A percentile compares a stretch with the other conserved stretches of the same genome.
Conservation (phyloP, 441 rosid genomes). For the Hypseocharis bilobata region DNA sequence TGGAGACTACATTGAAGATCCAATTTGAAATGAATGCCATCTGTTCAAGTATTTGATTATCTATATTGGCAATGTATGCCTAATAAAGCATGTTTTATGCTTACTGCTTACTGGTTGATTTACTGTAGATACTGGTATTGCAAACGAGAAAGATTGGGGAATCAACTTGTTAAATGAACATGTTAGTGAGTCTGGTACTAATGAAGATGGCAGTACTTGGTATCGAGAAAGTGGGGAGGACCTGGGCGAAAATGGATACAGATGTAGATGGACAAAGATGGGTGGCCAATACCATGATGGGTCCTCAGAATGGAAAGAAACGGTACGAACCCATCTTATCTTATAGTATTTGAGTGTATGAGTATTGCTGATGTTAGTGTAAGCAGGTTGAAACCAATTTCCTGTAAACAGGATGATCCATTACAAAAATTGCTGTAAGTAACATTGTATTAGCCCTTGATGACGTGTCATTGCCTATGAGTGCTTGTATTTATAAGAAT, state of each 20-base stretch:
- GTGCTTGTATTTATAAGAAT: not conserved
- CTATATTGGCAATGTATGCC: conserved; percentile 1
- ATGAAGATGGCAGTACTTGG: conserved; percentile 92
- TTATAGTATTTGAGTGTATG: conserved; percentile 13
- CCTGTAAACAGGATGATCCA: not conserved
- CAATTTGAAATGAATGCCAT: not conserved
- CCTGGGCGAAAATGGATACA: conserved; percentile 67
- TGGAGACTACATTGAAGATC: not conserved
- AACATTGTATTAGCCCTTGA: not conserved
- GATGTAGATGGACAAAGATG: conserved; percentile 95
- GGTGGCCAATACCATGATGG: conserved; percentile 72
- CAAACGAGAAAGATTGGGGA: conserved; percentile 97
- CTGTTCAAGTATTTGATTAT: conserved; percentile 4
- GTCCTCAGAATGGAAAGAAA: conserved; percentile 90
- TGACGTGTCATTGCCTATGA: too few species aligned
- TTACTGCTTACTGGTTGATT: conserved; percentile 11
- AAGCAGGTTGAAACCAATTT: conserved; percentile 13
- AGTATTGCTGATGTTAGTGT: conserved; percentile 14
- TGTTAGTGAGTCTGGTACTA: conserved; percentile 73
- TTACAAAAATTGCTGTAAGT: not conserved
- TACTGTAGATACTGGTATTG: conserved; percentile 83
- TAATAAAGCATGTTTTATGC: conserved; percentile 13
- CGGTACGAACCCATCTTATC: conserved; percentile 38
- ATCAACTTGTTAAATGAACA: conserved; percentile 68
- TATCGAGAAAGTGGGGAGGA: conserved; percentile 84